These are phyloP conservation scores for Podospora anserina DNA, from an alignment of 495 filamentous ascomycete genomes.

Conservation along the genomic window DNA sequence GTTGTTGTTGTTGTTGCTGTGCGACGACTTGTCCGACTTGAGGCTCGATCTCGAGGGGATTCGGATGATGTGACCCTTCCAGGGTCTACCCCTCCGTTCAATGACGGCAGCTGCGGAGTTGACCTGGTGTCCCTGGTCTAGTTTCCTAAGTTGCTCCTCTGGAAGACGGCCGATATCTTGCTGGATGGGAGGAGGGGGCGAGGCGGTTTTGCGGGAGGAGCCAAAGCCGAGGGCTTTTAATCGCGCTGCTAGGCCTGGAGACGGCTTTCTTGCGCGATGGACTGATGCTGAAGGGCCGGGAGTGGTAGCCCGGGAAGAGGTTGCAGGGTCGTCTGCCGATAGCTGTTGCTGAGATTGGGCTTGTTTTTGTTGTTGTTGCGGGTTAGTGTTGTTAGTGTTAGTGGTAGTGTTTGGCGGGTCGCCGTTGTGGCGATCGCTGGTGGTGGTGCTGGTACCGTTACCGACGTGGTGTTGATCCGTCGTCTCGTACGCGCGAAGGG, in stretches of 20 bases:
- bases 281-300: conserved; percentile 29
- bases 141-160: conserved; percentile 65
- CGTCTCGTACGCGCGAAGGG: conserved; percentile 32
- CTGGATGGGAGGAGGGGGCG: conserved; percentile 35
- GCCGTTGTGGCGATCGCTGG: conserved; percentile 23
- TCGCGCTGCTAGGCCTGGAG: conserved; percentile 72
- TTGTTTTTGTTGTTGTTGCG: conserved; percentile 17
- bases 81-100: conserved; percentile 60
- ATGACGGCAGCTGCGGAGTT: conserved; percentile 51
- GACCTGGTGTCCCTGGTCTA: conserved; percentile 60
- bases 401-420: conserved; percentile 8
- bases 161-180: conserved; percentile 67
- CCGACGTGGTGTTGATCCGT: conserved; percentile 12
- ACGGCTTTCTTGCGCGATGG: conserved; percentile 52
- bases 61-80: conserved; percentile 52
- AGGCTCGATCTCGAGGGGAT: conserved; percentile 38
- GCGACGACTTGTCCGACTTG: conserved; percentile 29
- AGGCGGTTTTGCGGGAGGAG: conserved; percentile 40
- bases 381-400: conserved; percentile 6
- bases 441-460: conserved; percentile 9
- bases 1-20: not conserved
- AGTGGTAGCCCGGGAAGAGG: conserved; percentile 15
- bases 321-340: conserved; percentile 17
- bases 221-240: conserved; percentile 68
- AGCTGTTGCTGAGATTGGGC: conserved; percentile 12